Percentiles rank a stretch among this genome's conserved stretches.
Evolutionary conservation across 1,284 basidiomycete genomes (phyloP).

Genomic region (Kwoniella shivajii): DNA sequence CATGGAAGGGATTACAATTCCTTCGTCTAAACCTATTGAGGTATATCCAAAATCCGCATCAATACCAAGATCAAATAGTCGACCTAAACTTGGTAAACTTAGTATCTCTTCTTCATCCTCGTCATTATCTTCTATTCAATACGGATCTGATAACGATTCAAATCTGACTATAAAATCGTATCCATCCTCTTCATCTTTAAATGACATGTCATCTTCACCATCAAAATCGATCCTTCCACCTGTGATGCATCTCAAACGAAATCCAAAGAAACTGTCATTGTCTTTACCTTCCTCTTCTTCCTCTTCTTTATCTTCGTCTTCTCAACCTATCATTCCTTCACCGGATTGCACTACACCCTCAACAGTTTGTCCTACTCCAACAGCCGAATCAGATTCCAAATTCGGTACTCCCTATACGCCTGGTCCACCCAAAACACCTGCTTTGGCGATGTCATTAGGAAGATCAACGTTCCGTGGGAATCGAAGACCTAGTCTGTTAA

Average conservation of each 20-base stretch:
- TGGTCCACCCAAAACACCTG: constrained; percentile 41
- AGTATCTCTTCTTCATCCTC: neutral
- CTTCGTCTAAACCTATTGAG: neutral
- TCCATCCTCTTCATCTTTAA: constrained; percentile 21
- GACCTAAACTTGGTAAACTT: constrained; percentile 2
- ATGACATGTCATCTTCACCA: constrained; percentile 1
- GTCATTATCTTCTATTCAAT: no score
- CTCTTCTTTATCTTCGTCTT: constrained; percentile 21
- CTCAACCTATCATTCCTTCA: constrained; percentile 8
- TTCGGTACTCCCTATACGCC: constrained; percentile 40
- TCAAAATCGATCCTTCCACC: neutral
- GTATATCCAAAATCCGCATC: no score
- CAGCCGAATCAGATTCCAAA: constrained; percentile 7
- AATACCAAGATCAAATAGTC: neutral
- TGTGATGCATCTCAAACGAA: constrained; percentile 34
- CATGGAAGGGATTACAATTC: neutral
- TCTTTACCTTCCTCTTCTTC: constrained; percentile 36
- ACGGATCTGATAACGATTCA: neutral
- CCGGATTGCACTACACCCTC: constrained; percentile 19
- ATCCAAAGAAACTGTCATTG: constrained; percentile 45
- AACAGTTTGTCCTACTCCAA: constrained; percentile 17
- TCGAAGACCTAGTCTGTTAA: constrained; percentile 41
- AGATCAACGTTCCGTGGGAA: constrained; percentile 19
- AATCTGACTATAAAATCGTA: neutral
- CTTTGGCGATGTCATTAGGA: constrained; percentile 28